Base-by-base conservation (phyloP, 169 alveolate genomes). In the Pseudocohnilembus persalinus region DNA sequence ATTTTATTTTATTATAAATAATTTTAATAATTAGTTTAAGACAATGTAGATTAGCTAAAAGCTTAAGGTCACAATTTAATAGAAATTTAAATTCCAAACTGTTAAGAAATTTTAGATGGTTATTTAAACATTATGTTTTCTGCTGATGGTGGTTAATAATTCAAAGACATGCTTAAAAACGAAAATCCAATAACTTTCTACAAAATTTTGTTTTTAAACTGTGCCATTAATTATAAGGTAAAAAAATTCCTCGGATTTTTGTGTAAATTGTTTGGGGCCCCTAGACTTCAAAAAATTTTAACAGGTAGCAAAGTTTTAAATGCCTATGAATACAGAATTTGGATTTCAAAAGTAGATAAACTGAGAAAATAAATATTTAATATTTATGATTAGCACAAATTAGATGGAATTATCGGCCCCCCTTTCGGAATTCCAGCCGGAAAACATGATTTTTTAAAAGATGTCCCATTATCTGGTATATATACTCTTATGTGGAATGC, bases 371-470 rank as follows among this genome's bases (percentile, higher is more conserved):
- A 81, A 75, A 68, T 86, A 63, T n/a, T 86, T 16, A 74, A 81
- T 64, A 49, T 29, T 29, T 35, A 74, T 77, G 77, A 85, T 49
- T 88, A 79, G 29, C 30, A 64, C 63, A 26, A 74, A 4, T 68
- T 83, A 26, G 92, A 87, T 68, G 92, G 88, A 4, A 31, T 92
- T 16, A 82, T 92, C 16, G 72, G 81, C 32, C 96, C 96, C 29
- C 85, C 88, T 27, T 85, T 80, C 33, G 91, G 91, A 20, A 32
- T 33, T 78, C 88, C 91, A 29, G 93, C 96, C 25, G 83, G 85
- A 64, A 85, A 80, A 73, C 92, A 84, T 74, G 91, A 83, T 6
- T 79, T 76, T 31, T 73, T 88, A 0, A 83, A 74, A 33, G 93
- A 87, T 1, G 26, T 89, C 0, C 84, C 78, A 11, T 32, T 83